A percentile compares a stretch with the other conserved stretches of the same genome.
Conservation (phyloP, 176 grass and related monocot genomes). For the Lolium rigidum region DNA sequence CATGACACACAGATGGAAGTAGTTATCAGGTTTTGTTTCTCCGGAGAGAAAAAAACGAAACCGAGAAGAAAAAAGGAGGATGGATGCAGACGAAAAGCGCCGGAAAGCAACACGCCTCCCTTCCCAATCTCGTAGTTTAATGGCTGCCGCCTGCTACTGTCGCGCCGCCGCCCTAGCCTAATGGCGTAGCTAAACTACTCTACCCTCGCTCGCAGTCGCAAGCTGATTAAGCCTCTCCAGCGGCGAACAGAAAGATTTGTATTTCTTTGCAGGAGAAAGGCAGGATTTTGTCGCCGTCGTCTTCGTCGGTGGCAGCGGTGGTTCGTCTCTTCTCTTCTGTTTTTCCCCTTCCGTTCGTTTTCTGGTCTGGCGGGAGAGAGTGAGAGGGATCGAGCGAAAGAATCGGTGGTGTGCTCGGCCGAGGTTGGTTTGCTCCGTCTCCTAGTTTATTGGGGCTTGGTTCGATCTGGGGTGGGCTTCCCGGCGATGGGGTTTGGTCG, state of each 20-base stretch:
- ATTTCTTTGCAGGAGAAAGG: conserved; percentile 13
- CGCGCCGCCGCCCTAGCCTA: conserved; percentile 25
- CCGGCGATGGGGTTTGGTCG: conserved; percentile 36
- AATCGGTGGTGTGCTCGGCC: not conserved
- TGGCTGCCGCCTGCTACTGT: conserved; percentile 1
- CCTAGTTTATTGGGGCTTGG: not conserved
- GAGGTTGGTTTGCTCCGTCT: conserved; percentile 13
- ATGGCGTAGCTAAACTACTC: conserved; percentile 13
- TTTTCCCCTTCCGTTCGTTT: not conserved
- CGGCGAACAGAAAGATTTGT: conserved; percentile 1
- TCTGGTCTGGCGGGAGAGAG: not conserved
- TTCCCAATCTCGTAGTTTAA: conserved; percentile 38
- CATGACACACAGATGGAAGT: conserved; percentile 1
- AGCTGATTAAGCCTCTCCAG: not conserved
- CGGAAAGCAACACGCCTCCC: conserved; percentile 39
- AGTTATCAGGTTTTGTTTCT: not conserved
- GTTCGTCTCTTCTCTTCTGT: conserved; percentile 1
- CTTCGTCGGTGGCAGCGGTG: not conserved
- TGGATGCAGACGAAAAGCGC: conserved; percentile 33
- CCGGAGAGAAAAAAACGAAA: not conserved
- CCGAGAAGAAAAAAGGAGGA: not conserved
- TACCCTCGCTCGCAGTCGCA: not conserved
- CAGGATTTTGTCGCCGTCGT: not conserved
- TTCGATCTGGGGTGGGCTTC: conserved; percentile 35
- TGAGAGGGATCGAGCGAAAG: conserved; percentile 21